phyloP scores from a whole-genome alignment of 768 basidiomycete genomes.

The Asterophora lycoperdoides region DNA sequence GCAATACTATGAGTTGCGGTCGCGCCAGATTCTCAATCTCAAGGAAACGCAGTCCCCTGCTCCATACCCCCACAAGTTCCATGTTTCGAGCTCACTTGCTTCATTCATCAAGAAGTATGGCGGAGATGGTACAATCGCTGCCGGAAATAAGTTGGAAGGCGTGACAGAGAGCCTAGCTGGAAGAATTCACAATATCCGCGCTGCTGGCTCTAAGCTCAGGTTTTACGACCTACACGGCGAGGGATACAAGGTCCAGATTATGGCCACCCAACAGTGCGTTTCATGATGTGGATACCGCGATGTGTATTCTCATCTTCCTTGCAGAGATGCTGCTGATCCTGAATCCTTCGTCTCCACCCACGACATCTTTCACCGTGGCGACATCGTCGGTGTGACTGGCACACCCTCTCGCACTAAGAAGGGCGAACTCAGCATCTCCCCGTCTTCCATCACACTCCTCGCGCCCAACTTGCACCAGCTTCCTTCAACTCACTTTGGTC shows the following conservation, averaged over 20 bases:
- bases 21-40: conserved; percentile 80
- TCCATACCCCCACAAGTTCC: conserved; percentile 99
- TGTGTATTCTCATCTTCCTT: not conserved
- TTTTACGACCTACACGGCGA: conserved; percentile 96
- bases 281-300: conserved; percentile 8
- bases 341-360: conserved; percentile 68
- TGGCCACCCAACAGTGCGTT: conserved; percentile 82
- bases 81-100: conserved; percentile 75
- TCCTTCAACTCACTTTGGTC: conserved; percentile 86
- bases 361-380: conserved; percentile 89
- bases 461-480: conserved; percentile 96
- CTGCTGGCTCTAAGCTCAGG: conserved; percentile 74
- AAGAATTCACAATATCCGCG: conserved; percentile 86
- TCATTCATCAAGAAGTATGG: conserved; percentile 74
- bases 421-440: conserved; percentile 90
- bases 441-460: conserved; percentile 78
- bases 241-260: conserved; percentile 90
- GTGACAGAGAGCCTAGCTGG: conserved; percentile 73
- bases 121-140: conserved; percentile 59
- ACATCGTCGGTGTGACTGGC: conserved; percentile 92
- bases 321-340: conserved; percentile 61
- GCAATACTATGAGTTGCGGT: conserved; percentile 97
- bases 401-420: conserved; percentile 89
- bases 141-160: conserved; percentile 62
- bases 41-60: conserved; percentile 82